Percentiles rank a stretch among this genome's conserved stretches.
These are phyloP conservation scores for Tetrapyrgos nigripes DNA, from an alignment of 1,284 basidiomycete genomes.

Conservation along the genomic window DNA sequence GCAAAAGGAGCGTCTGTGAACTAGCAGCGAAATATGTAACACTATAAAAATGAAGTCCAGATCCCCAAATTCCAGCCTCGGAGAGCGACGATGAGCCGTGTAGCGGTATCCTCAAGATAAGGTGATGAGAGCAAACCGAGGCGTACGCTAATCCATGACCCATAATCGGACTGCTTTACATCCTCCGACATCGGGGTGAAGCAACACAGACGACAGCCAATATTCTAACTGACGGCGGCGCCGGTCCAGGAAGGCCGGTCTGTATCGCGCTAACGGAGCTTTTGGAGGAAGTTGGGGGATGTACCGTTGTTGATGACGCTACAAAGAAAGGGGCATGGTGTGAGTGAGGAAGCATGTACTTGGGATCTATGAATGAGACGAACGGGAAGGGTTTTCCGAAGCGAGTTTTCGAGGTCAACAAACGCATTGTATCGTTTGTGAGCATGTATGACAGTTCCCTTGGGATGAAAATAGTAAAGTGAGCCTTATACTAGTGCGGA, in stretches of 20 bases:
- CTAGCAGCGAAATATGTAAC: neutral
- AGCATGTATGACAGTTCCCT: slow-evolving; percentile 69
- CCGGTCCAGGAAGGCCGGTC: slow-evolving; percentile 73
- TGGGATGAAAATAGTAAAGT: slow-evolving; percentile 5
- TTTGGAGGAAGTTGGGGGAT: slow-evolving; percentile 75
- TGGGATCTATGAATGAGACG: slow-evolving; percentile 23
- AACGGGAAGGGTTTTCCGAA: slow-evolving; percentile 62
- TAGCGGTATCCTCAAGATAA: no score
- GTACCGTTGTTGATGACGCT: slow-evolving; percentile 53
- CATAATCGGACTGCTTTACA: slow-evolving; percentile 65
- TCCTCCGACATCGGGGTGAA: slow-evolving; percentile 78
- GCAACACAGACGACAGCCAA: slow-evolving; percentile 70
- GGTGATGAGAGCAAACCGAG: neutral
- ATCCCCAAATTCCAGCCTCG: neutral
- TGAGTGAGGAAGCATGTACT: neutral
- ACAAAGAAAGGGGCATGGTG: slow-evolving; percentile 13
- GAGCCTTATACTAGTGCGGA: neutral
- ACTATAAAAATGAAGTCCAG: neutral
- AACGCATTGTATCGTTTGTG: slow-evolving; percentile 79
- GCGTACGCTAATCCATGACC: slow-evolving; percentile 59
- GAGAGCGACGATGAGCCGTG: no score
- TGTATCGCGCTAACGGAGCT: slow-evolving; percentile 68
- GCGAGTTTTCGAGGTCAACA: slow-evolving; percentile 56
- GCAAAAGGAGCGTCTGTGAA: neutral
- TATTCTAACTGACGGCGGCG: slow-evolving; percentile 68